Base-by-base conservation (phyloP, 176 grass and related monocot species). In the Eremochloa ophiuroides region DNA sequence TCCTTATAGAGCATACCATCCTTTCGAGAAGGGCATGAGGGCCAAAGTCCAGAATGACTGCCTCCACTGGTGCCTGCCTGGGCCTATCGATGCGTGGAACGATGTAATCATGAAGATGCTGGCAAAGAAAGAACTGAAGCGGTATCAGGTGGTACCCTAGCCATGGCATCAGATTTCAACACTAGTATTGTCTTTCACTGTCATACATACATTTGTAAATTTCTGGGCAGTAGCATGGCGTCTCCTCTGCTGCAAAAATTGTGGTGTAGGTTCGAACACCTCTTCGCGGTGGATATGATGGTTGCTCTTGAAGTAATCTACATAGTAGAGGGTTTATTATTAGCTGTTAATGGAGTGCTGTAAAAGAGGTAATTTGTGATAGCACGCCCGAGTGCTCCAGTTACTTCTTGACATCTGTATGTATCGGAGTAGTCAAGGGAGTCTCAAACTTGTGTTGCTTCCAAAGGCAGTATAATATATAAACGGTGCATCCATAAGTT, bases 51-150 rank as follows among this genome's bases (percentile, higher is more conserved):
- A 95, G 74, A 93, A 93, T 73, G 97, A 96, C 73, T 99, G 97
- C 67, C 79, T 99, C 30, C 93, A 99, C 74, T 99, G 96, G 96
- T 96, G 97, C 77, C 74, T 99, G 73, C 93, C 97, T 1, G 93
- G 97, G 1, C 82, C 87, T 42, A 80, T 96, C 8, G 97, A 99
- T 79, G 62, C 71, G 2, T 96, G 97, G 96, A 99, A 93, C n/a
- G 91, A 99, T 59, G 46, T 93, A 63, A 68, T 93, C 25, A 91
- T 99, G 94, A 48, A 89, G 70, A 87, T 97, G 87, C 20, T 88
- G 76, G 61, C 33, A 0, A 59, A 73, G 30, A 0, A 59, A 73
- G 30, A 20, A 73, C 47, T 53, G 73, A 76, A 69, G 38, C 39
- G 29, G 41, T 43, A 8, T 78, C 9, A 41, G 40, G 28, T 8